Conservation (phyloP, 306 rosid species). For the Cucumis melo region DNA sequence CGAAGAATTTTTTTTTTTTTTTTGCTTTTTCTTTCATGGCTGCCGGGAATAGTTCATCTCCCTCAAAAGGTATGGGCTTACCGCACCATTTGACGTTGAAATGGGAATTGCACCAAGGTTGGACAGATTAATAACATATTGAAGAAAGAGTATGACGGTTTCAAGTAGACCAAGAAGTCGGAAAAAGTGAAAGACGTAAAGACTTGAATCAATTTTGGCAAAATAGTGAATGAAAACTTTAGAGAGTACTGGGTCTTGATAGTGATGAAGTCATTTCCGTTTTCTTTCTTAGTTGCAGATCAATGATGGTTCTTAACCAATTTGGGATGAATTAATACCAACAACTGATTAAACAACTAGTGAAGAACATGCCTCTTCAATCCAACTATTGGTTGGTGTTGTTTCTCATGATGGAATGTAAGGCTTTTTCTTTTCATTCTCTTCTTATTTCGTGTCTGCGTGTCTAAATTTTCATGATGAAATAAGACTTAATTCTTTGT, state of each 20-base stretch:
- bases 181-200: slow-evolving; percentile 5
- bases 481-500: too few relatives aligned
- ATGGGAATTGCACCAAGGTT: slow-evolving; percentile 30
- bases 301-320: slow-evolving; percentile 52
- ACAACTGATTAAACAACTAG: slow-evolving; percentile 26
- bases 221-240: not conserved
- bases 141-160: slow-evolving; percentile 20
- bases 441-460: too few relatives aligned
- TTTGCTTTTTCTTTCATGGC: too few relatives aligned
- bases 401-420: too few relatives aligned
- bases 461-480: too few relatives aligned
- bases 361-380: slow-evolving; percentile 19
- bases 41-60: too few relatives aligned
- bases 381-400: slow-evolving; percentile 40
- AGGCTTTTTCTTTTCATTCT: too few relatives aligned
- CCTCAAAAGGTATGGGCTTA: too few relatives aligned
- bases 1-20: too few relatives aligned
- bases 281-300: slow-evolving; percentile 44
- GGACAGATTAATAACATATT: slow-evolving; percentile 14
- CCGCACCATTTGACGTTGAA: too few relatives aligned
- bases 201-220: not conserved
- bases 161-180: slow-evolving; percentile 11
- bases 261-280: not conserved
- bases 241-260: not conserved
- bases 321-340: slow-evolving; percentile 53